phyloP scores from a whole-genome alignment of 129 eudicot species.

The Helianthus tuberosus region DNA sequence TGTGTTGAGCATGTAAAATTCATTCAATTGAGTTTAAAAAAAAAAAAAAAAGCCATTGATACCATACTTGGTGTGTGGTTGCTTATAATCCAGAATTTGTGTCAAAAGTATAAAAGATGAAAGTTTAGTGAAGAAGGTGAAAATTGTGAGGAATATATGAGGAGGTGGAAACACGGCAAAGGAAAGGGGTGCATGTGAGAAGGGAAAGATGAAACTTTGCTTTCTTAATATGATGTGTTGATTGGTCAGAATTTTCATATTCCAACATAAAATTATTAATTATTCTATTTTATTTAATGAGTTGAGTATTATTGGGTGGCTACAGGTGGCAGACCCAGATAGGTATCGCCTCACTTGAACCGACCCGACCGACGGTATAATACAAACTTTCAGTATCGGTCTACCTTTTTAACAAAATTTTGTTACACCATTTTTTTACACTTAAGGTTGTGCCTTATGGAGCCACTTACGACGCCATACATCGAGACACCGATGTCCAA shows the following conservation, averaged over 20 bases:
- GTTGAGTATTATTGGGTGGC: constrained; percentile 29
- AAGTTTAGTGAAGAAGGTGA: constrained; percentile 4
- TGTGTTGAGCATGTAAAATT: too few species aligned
- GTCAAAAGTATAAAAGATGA: constrained; percentile 9
- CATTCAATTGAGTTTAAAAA: too few species aligned
- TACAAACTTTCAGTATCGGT: too few species aligned
- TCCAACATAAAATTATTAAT: constrained; percentile 11
- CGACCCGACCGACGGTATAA: constrained; percentile 30
- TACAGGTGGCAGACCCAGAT: constrained; percentile 33
- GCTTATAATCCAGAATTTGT: neutral
- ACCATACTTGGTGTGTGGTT: neutral
- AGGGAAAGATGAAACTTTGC: constrained; percentile 30
- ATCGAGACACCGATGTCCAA: too few species aligned
- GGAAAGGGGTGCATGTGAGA: constrained; percentile 31
- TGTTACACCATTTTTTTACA: too few species aligned
- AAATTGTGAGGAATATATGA: neutral
- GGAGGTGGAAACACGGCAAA: constrained; percentile 5
- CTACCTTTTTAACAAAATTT: too few species aligned
- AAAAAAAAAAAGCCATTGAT: neutral
- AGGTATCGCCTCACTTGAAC: constrained; percentile 29
- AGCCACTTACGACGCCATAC: too few species aligned
- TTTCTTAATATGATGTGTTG: constrained; percentile 35
- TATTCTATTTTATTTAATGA: constrained; percentile 12
- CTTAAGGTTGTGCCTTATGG: too few species aligned
- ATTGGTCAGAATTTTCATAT: constrained; percentile 37